phyloP scores from a whole-genome alignment of 176 grass and related monocot species.

The Ensete glaucum region DNA sequence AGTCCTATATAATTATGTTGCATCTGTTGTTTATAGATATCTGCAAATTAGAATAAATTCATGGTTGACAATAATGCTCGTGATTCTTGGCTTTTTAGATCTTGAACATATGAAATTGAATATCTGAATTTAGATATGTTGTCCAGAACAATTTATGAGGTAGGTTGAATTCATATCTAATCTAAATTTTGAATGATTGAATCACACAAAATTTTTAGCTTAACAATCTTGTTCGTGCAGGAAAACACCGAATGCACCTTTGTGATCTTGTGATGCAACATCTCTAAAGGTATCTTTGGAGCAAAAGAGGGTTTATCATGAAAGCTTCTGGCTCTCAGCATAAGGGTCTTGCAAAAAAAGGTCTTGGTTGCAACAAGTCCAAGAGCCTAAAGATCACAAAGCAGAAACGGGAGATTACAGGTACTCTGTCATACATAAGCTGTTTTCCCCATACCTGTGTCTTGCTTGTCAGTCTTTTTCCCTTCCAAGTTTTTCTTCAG shows the following conservation, averaged over 20 bases:
- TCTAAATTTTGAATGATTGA: too few relatives aligned
- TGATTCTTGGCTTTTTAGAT: too few relatives aligned
- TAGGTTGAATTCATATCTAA: too few relatives aligned
- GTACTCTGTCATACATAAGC: slow-evolving; percentile 24
- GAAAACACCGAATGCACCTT: neutral
- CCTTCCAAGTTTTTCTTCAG: too few relatives aligned
- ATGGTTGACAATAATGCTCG: too few relatives aligned
- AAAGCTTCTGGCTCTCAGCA: slow-evolving; percentile 32
- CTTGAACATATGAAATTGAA: too few relatives aligned
- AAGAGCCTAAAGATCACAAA: slow-evolving; percentile 44
- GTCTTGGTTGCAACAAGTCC: slow-evolving; percentile 34
- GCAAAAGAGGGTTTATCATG: slow-evolving; percentile 27
- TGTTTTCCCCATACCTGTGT: neutral
- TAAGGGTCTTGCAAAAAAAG: slow-evolving; percentile 24
- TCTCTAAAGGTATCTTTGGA: neutral
- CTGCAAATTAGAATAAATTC: too few relatives aligned
- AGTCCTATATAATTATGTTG: too few relatives aligned
- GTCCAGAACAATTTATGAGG: too few relatives aligned
- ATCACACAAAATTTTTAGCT: too few relatives aligned
- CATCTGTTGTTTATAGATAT: too few relatives aligned
- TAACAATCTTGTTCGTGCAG: neutral
- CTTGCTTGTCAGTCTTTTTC: neutral
- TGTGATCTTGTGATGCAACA: neutral
- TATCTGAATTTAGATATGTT: too few relatives aligned
- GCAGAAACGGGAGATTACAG: slow-evolving; percentile 44